Evolutionary conservation across 139 green algal genomes (phyloP), one percentile per base, ranked within the genome.

Genomic region (Volvox reticuliferus): DNA sequence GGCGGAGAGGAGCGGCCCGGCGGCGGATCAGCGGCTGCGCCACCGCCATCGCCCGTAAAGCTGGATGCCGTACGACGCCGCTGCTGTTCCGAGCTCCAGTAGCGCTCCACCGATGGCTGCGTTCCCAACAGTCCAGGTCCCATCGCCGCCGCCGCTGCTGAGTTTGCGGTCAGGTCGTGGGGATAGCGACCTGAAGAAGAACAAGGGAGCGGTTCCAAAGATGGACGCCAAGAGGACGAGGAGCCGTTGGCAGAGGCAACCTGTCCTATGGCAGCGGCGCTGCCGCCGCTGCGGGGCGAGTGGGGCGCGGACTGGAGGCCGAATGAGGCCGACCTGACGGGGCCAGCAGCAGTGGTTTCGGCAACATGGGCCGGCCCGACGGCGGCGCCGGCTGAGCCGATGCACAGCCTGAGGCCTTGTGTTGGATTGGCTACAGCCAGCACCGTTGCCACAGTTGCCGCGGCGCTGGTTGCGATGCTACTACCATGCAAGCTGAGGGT

Each of bases 131-230:
- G 6, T 5, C 67, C 67, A 75, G 22, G 71, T 35, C 21, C 71
- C 24, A 30, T 17, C 32, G 75, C 32, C 75, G 75, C 21, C 75
- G 75, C 30, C 32, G 75, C 75, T 35, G 75, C 75, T 20, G 33
- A 33, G 75, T 33, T 35, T 33, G 30, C 30, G 75, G 75, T 35
- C 71, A n/a, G 28, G 71, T 79, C 71, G 6, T n/a, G 71, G 6
- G 71, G 26, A 30, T 37, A 6, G 21, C 26, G 71, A 18, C 28
- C 71, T 13, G 71, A 79, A 19, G 71, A 79, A 28, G 65, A 16
- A 30, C 26, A 18, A 9, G 78, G 3, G 50, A 86, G 79, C 50
- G 79, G 79, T n/a, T 86, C 79, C 79, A 86, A 55, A n/a, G 79
- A 14, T 28, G 50, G 79, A 28, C 79, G 79, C 50, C 50, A 18